Conservation (phyloP, 768 basidiomycete genomes). For the Termitomyces sp. region DNA sequence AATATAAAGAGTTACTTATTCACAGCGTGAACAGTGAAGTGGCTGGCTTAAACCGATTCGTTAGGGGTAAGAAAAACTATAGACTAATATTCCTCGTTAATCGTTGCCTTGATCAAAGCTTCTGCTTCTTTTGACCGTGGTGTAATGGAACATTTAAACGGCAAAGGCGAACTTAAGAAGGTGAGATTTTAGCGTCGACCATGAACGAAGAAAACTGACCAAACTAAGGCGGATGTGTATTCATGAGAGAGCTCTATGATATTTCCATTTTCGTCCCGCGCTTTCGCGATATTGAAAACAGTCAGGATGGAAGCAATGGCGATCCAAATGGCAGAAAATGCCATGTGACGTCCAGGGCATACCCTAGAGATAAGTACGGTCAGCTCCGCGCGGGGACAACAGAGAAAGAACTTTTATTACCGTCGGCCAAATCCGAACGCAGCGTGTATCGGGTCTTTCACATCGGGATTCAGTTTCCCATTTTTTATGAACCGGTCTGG, state of each 20-base stretch:
- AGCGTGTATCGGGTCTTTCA: conserved; percentile 10
- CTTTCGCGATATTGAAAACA: conserved; percentile 21
- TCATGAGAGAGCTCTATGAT: conserved; percentile 11
- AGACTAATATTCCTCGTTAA: too few relatives aligned
- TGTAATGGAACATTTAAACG: conserved; percentile 5
- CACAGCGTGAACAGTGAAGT: too few relatives aligned
- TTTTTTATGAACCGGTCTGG: conserved; percentile 32
- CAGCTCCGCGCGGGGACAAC: too few relatives aligned
- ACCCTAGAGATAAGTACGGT: conserved; percentile 4
- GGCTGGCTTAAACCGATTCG: too few relatives aligned
- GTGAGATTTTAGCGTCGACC: neutral
- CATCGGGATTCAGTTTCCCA: conserved; percentile 10
- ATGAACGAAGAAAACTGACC: neutral
- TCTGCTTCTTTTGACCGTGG: conserved; percentile 6
- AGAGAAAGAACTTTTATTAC: neutral
- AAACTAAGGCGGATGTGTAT: conserved; percentile 2
- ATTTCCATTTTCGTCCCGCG: conserved; percentile 12
- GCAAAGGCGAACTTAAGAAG: neutral
- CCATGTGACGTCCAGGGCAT: conserved; percentile 29
- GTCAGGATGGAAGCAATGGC: conserved; percentile 23
- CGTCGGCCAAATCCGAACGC: conserved; percentile 18
- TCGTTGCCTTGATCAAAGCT: neutral
- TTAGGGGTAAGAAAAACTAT: too few relatives aligned
- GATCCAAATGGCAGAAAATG: conserved; percentile 24
- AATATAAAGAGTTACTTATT: too few relatives aligned